Base-by-base conservation (phyloP, 2,329 filamentous ascomycete species). In the Pyrenochaeta sp. region DNA sequence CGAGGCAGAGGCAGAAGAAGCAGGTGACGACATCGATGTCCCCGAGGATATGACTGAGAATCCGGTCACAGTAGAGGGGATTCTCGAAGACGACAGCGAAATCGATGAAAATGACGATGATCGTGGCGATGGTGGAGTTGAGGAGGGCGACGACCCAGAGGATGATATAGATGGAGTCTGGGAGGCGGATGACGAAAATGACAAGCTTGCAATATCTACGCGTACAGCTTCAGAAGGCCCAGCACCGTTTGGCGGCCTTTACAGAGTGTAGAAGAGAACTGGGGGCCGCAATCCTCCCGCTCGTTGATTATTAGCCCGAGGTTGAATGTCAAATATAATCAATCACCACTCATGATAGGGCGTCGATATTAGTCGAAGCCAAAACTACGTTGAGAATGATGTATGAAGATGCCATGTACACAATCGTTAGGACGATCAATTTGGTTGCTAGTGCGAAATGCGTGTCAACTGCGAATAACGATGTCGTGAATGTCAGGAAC, bases 41-140 rank as follows among this genome's bases (percentile, higher is more conserved):
- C 66, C 65, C 2, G 69, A 71, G 46, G 70, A 71, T 21, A 60
- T 71, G 61, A 71, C 68, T 2, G 71, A 74, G 52, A 50, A 62
- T 17, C 68, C 66, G 4, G 68, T 72, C 12, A 63, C 61, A 37
- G 68, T 61, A 7, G 67, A 64, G 14, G 57, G 51, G 3, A 64
- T 69, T 10, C 44, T 65, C 10, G 54, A 66, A 17, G 69, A 67
- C 45, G 66, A 58, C 11, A 56, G 56, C 10, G 56, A 58, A 17
- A 59, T 55, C n/a, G 59, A 51, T 10, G 56, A 64, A 2, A 61
- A 66, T 4, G 52, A 65, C 1, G 58, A 63, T 1, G 52, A 58
- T 5, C 58, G 63, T 11, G 66, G 59, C 2, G 62, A 58, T 18
- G 60, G 60, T 5, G 49, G 43, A 14, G 64, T 58, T 9, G 60